These are phyloP conservation scores for Tephrocybe sp. DNA, from an alignment of 768 basidiomycete species.

Conservation along the genomic window DNA sequence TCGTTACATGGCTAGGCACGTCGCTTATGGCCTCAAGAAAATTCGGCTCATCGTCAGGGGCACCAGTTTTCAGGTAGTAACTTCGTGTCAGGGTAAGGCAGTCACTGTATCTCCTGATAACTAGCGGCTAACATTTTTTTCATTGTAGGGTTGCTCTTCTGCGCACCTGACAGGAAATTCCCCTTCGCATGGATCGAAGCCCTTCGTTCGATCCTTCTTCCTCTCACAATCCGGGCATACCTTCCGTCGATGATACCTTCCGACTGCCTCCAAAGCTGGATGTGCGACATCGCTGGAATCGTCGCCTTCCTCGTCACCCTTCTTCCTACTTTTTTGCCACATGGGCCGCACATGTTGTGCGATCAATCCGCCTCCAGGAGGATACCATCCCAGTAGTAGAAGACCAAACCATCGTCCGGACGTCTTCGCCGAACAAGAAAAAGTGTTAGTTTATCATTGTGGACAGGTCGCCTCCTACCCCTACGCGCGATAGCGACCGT, in stretches of 20 bases:
- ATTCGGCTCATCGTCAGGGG: background rate
- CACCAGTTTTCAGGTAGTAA: background rate
- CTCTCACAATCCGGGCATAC: conserved; percentile 1
- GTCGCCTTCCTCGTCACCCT: conserved; percentile 5
- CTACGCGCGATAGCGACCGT: background rate
- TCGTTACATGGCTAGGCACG: background rate
- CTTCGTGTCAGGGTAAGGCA: background rate
- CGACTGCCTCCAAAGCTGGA: background rate
- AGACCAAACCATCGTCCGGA: conserved; percentile 7
- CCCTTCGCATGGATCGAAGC: background rate
- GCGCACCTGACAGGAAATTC: background rate
- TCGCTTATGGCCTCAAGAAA: background rate
- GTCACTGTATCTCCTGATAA: no score
- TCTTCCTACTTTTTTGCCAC: background rate
- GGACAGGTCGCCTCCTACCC: background rate
- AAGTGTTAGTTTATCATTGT: conserved; percentile 5
- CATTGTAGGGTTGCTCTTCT: background rate
- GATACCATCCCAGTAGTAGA: background rate
- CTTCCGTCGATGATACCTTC: conserved; percentile 6
- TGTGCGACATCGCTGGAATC: conserved; percentile 4
- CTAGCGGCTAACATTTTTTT: no score
- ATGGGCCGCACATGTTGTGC: background rate
- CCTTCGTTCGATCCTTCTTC: background rate
- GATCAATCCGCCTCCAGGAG: conserved; percentile 1
- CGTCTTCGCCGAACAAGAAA: conserved; percentile 5